These are phyloP conservation scores for Fusarium illudens DNA, from an alignment of 2,329 filamentous ascomycete species.

Conservation along the genomic window DNA sequence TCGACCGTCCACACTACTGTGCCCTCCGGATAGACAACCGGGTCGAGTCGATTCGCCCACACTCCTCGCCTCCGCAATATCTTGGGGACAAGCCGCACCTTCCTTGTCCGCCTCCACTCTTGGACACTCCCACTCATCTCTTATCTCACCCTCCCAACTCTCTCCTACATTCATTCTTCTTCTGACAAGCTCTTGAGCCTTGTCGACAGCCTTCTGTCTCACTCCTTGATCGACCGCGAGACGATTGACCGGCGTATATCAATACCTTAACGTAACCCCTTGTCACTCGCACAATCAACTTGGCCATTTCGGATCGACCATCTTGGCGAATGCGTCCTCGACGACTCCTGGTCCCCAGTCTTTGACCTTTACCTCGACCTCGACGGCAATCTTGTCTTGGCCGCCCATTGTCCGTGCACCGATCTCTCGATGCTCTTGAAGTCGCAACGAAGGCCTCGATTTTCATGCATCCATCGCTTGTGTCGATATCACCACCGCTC, in stretches of 20 bases:
- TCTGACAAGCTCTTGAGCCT: constrained; percentile 2
- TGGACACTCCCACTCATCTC: constrained; percentile 32
- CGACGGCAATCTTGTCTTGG: neutral
- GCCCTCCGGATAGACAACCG: constrained; percentile 33
- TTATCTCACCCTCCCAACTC: constrained; percentile 24
- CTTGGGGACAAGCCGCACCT: constrained; percentile 42
- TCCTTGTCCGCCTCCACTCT: constrained; percentile 39
- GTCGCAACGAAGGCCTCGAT: constrained; percentile 9
- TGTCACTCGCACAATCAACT: neutral
- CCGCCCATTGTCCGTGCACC: neutral
- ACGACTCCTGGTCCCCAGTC: neutral
- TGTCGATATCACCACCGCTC: constrained; percentile 20
- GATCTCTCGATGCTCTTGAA: constrained; percentile 15
- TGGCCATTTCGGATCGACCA: neutral
- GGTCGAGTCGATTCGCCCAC: constrained; percentile 39
- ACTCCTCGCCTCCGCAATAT: constrained; percentile 43
- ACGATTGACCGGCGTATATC: neutral
- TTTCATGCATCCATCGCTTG: constrained; percentile 41
- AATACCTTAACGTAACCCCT: neutral
- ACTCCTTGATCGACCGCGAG: constrained; percentile 9
- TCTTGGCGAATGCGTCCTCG: constrained; percentile 7
- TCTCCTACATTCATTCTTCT: constrained; percentile 26
- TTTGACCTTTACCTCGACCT: constrained; percentile 8
- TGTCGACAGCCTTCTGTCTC: constrained; percentile 3
- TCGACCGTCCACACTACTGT: constrained; percentile 31